Conservation (phyloP, 345 rosid genomes). For the Eucalyptus sp. region DNA sequence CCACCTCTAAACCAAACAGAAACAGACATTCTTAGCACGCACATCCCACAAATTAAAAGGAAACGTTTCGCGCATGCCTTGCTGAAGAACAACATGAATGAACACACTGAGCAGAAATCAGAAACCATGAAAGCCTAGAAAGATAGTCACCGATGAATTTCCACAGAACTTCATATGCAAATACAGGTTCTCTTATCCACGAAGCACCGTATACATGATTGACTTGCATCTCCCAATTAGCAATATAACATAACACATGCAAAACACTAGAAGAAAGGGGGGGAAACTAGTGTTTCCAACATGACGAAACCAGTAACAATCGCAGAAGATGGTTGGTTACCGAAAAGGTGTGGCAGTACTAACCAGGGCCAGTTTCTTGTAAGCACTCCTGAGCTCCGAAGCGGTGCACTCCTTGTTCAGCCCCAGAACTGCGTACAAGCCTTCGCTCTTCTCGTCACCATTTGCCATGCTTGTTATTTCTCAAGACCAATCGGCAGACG, state of each 20-base stretch:
- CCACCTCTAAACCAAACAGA: constrained; percentile 50
- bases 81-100: background rate
- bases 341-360: background rate
- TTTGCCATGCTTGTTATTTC: constrained; percentile 2
- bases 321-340: background rate
- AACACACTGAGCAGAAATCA: background rate
- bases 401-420: constrained; percentile 60
- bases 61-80: background rate
- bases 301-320: background rate
- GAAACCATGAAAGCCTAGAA: background rate
- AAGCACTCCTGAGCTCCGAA: constrained; percentile 67
- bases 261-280: background rate
- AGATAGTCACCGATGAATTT: background rate
- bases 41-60: background rate
- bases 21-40: background rate
- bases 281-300: background rate
- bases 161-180: background rate
- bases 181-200: background rate
- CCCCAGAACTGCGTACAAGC: constrained; percentile 63
- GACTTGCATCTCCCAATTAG: background rate
- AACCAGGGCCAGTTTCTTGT: constrained; percentile 87
- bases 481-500: background rate
- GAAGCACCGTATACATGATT: background rate
- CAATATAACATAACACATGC: background rate
- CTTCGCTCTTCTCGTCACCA: constrained; percentile 27